Evolutionary conservation across 2,329 filamentous ascomycete genomes (phyloP).

Genomic region (Cryphonectria naterciae): DNA sequence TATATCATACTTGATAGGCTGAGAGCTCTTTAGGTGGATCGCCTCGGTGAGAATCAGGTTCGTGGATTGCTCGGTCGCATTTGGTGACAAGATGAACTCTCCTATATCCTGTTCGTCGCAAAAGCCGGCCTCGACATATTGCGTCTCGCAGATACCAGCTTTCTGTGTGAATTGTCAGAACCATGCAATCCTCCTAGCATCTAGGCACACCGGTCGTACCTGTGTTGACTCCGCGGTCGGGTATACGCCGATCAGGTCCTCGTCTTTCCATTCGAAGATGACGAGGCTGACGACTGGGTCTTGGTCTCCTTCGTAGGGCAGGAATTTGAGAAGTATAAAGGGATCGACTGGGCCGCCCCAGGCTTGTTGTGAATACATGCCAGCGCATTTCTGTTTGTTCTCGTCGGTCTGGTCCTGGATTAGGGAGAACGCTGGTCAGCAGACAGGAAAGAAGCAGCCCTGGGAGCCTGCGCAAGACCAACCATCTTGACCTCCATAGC

Average conservation of each 20-base stretch:
- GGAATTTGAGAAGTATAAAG: conserved; percentile 84
- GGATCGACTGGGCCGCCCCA: conserved; percentile 91
- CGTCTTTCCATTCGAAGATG: conserved; percentile 94
- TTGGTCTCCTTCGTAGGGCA: conserved; percentile 61
- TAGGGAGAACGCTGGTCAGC: conserved; percentile 19
- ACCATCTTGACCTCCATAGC: conserved; percentile 65
- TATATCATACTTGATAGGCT: conserved; percentile 78
- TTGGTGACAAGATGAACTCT: conserved; percentile 78
- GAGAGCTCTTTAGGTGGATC: conserved; percentile 77
- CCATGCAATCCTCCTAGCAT: conserved; percentile 11
- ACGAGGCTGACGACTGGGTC: conserved; percentile 82
- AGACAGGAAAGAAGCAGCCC: conserved; percentile 6
- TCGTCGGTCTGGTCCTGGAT: conserved; percentile 73
- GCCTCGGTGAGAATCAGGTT: conserved; percentile 79
- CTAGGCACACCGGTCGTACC: conserved; percentile 45
- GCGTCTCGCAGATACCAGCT: conserved; percentile 72
- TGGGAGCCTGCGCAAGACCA: conserved; percentile 33
- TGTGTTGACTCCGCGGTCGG: conserved; percentile 57
- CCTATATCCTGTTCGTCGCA: conserved; percentile 82
- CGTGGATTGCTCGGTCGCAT: conserved; percentile 72
- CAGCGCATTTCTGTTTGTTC: conserved; percentile 79
- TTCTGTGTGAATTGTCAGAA: conserved; percentile 43
- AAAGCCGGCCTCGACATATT: conserved; percentile 67
- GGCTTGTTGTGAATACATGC: conserved; percentile 89
- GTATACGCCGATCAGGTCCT: conserved; percentile 73